A percentile compares a stretch with the other conserved stretches of the same genome.
phyloP scores from a whole-genome alignment of 345 rosid species.

The Citropsis articulata region DNA sequence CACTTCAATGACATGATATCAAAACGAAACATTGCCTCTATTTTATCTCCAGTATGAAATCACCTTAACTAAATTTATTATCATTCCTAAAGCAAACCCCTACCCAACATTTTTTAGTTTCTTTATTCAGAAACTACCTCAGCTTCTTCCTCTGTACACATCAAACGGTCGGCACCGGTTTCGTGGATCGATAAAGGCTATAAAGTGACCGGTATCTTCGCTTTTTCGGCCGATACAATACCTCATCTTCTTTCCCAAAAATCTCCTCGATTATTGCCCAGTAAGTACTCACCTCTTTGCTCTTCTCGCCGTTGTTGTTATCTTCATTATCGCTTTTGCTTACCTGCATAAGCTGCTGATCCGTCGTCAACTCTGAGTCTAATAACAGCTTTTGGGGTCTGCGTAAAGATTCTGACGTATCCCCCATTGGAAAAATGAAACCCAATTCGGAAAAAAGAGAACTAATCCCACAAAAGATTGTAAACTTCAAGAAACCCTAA shows the following conservation, averaged over 20 bases:
- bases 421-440: conserved; percentile 6
- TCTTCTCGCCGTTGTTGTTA: conserved; percentile 16
- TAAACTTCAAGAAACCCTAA: not conserved
- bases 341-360: conserved; percentile 37
- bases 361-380: conserved; percentile 24
- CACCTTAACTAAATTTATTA: too few relatives aligned
- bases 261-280: conserved; percentile 33
- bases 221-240: conserved; percentile 19
- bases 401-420: not conserved
- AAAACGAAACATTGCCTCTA: too few relatives aligned
- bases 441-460: not conserved
- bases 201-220: conserved; percentile 30
- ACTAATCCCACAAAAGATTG: too few relatives aligned
- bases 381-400: conserved; percentile 2
- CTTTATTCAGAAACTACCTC: not conserved
- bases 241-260: conserved; percentile 36
- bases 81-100: too few relatives aligned
- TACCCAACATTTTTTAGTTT: not conserved
- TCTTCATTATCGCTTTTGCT: conserved; percentile 36
- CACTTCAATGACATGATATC: too few relatives aligned
- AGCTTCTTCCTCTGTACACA: not conserved
- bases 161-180: not conserved
- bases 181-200: conserved; percentile 29
- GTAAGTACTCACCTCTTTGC: conserved; percentile 23
- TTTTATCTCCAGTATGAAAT: too few relatives aligned